phyloP scores from a whole-genome alignment of 1,139 yeast species.

The Sugiyamaella castrensis region DNA sequence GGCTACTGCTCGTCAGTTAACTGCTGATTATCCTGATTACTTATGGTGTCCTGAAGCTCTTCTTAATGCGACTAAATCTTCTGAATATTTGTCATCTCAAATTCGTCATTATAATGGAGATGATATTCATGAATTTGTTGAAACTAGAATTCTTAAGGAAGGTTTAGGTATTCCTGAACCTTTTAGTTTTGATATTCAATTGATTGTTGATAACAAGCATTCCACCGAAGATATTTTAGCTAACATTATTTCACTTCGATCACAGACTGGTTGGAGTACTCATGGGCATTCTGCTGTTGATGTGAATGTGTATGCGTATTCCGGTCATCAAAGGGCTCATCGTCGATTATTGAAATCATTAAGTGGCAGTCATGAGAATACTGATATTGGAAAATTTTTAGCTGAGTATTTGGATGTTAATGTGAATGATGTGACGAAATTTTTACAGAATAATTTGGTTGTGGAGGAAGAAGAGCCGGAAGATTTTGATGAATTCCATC shows the following conservation, averaged over 20 bases:
- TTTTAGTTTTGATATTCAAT: slow-evolving; percentile 34
- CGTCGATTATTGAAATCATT: slow-evolving; percentile 43
- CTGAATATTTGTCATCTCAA: slow-evolving; percentile 56
- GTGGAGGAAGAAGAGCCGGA: slow-evolving; percentile 11
- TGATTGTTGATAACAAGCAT: slow-evolving; percentile 16
- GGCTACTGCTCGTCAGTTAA: slow-evolving; percentile 69
- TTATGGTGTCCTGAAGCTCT: slow-evolving; percentile 76
- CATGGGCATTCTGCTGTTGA: slow-evolving; percentile 91
- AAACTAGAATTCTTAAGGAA: slow-evolving; percentile 48
- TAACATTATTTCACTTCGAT: slow-evolving; percentile 56
- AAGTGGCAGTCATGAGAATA: slow-evolving; percentile 80
- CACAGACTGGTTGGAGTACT: slow-evolving; percentile 84
- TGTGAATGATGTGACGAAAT: slow-evolving; percentile 50
- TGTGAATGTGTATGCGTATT: slow-evolving; percentile 74
- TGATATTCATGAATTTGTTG: slow-evolving; percentile 45
- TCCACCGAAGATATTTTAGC: slow-evolving; percentile 33
- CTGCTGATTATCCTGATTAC: slow-evolving; percentile 58
- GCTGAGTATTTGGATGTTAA: slow-evolving; percentile 55
- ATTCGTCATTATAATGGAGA: slow-evolving; percentile 37
- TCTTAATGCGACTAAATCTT: slow-evolving; percentile 63
- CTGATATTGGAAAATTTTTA: slow-evolving; percentile 73
- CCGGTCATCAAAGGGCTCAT: slow-evolving; percentile 50
- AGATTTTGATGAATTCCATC: slow-evolving; percentile 11
- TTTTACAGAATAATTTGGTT: slow-evolving; percentile 18
- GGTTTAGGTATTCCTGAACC: slow-evolving; percentile 62